A percentile compares a stretch with the other conserved stretches of the same genome.
Conservation (phyloP, 306 rosid species). For the Citrullus colocynthis region DNA sequence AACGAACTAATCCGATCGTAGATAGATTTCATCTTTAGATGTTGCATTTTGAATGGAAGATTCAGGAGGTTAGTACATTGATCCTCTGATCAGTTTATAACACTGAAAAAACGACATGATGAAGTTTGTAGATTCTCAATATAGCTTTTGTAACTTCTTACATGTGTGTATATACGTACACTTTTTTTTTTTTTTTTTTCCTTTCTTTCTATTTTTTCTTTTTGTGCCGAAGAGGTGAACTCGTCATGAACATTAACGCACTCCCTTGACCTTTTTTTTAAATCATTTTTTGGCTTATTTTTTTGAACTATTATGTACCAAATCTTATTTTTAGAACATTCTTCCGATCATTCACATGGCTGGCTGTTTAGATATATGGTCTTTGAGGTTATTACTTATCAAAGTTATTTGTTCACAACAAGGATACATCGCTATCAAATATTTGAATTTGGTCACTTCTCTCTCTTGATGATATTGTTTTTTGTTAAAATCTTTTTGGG, state of each 20-base stretch:
- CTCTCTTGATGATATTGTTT: neutral
- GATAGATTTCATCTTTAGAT: too few relatives aligned
- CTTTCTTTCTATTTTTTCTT: too few relatives aligned
- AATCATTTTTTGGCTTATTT: neutral
- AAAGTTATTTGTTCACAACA: neutral
- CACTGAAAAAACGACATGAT: neutral
- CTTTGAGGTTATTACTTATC: neutral
- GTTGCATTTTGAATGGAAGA: neutral
- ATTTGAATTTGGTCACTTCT: neutral
- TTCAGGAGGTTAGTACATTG: neutral
- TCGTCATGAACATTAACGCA: neutral
- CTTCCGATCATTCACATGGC: neutral
- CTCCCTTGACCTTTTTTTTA: neutral
- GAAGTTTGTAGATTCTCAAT: neutral
- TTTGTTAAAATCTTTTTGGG: neutral
- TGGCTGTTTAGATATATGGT: neutral
- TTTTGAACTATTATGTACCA: neutral
- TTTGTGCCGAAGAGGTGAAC: neutral
- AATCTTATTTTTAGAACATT: neutral
- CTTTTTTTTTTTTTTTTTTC: neutral
- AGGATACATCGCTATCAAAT: neutral
- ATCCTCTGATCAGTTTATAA: neutral
- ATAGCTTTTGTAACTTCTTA: neutral
- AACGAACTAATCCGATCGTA: neutral
- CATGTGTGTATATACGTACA: neutral